Evolutionary conservation across 2,329 filamentous ascomycete species (phyloP).

Genomic region (Pseudogymnoascus sp.): DNA sequence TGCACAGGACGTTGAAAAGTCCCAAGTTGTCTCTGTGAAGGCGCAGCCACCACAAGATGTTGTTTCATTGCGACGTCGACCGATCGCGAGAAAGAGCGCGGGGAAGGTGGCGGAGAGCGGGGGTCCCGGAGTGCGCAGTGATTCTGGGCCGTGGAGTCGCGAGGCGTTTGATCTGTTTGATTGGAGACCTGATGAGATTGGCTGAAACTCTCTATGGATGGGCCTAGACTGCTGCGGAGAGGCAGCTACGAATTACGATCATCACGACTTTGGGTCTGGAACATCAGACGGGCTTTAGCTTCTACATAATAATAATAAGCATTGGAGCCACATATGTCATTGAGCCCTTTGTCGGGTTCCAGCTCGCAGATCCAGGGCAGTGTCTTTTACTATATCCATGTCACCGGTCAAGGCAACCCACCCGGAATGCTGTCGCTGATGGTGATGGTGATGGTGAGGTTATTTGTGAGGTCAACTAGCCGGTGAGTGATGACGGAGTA

Average conservation of each 20-base stretch:
- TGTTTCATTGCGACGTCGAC: neutral
- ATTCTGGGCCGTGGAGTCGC: slow-evolving; percentile 52
- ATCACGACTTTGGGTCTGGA: neutral
- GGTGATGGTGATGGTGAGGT: neutral
- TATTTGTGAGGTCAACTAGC: neutral
- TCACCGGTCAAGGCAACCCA: neutral
- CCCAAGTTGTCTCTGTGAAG: neutral
- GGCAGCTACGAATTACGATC: neutral
- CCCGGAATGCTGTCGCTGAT: neutral
- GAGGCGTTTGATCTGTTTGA: slow-evolving; percentile 61
- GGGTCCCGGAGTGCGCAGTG: neutral
- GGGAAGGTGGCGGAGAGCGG: neutral
- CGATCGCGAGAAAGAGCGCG: neutral
- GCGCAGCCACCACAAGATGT: neutral
- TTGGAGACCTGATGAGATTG: slow-evolving; percentile 38
- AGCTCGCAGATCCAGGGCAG: neutral
- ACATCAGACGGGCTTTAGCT: neutral
- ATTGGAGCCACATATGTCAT: slow-evolving; percentile 1
- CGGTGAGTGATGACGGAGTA: neutral
- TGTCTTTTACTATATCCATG: neutral
- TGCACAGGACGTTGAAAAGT: neutral
- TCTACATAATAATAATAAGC: slow-evolving; percentile 6
- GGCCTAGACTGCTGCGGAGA: neutral
- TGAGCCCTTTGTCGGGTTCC: neutral
- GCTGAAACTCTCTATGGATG: neutral